A percentile compares a stretch with the other conserved stretches of the same genome.
These are phyloP conservation scores for Rubroshorea leprosula DNA, from an alignment of 345 rosid genomes.

Conservation along the genomic window DNA sequence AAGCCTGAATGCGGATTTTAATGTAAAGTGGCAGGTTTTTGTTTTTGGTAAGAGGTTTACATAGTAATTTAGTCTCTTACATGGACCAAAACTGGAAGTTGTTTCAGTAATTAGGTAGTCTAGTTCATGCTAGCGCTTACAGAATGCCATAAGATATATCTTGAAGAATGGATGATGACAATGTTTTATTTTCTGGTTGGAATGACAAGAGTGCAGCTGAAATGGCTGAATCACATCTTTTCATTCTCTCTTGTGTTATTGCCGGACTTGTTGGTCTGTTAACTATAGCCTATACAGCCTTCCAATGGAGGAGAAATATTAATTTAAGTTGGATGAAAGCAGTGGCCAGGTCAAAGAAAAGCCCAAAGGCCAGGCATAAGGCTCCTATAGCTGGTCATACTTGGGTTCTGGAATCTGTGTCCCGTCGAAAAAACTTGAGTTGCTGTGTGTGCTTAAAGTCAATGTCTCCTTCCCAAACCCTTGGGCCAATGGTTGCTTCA, in stretches of 20 bases:
- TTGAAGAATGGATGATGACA: slow-evolving; percentile 60
- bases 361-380: slow-evolving; percentile 76
- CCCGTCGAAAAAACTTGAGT: slow-evolving; percentile 74
- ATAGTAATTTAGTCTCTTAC: not conserved
- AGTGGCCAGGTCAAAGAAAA: slow-evolving; percentile 82
- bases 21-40: not conserved
- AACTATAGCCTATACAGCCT: slow-evolving; percentile 83
- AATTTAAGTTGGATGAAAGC: slow-evolving; percentile 95
- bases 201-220: slow-evolving; percentile 44
- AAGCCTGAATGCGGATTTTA: not conserved
- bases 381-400: slow-evolving; percentile 62
- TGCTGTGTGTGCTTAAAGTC: slow-evolving; percentile 89
- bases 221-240: slow-evolving; percentile 45
- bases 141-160: slow-evolving; percentile 17
- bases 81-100: not conserved
- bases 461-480: slow-evolving; percentile 62
- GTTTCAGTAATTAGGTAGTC: not conserved
- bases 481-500: slow-evolving; percentile 46
- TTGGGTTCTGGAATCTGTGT: slow-evolving; percentile 61
- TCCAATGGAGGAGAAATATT: slow-evolving; percentile 94
- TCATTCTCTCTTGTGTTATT: slow-evolving; percentile 53
- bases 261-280: slow-evolving; percentile 79
- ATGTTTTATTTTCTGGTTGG: slow-evolving; percentile 43
- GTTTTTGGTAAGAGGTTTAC: not conserved
- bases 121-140: slow-evolving; percentile 6